Percentiles rank a stretch among this genome's conserved stretches.
These are phyloP conservation scores for Ophiognomonia clavigignenti-juglandacearum DNA, from an alignment of 2,329 filamentous ascomycete species.

Conservation along the genomic window DNA sequence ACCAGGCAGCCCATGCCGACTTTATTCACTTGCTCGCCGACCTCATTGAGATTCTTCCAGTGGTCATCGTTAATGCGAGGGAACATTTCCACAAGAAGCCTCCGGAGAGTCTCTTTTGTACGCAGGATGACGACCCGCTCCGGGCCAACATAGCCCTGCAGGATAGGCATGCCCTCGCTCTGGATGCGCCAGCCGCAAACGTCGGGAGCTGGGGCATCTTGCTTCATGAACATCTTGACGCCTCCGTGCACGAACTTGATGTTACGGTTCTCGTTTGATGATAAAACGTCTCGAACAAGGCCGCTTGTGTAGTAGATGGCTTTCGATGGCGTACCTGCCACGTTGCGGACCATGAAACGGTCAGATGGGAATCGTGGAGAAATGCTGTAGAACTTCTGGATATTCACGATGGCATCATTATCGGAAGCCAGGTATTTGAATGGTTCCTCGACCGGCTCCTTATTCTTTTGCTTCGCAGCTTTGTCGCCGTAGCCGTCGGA, in stretches of 20 bases:
- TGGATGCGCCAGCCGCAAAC: slow-evolving; percentile 95
- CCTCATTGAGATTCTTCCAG: slow-evolving; percentile 76
- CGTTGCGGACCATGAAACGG: slow-evolving; percentile 95
- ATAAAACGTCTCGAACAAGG: slow-evolving; percentile 79
- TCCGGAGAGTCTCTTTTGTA: slow-evolving; percentile 73
- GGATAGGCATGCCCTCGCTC: slow-evolving; percentile 84
- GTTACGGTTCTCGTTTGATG: slow-evolving; percentile 80
- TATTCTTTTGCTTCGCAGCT: slow-evolving; percentile 34
- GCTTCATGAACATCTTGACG: slow-evolving; percentile 99
- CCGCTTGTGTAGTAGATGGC: slow-evolving; percentile 94
- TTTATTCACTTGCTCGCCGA: slow-evolving; percentile 74
- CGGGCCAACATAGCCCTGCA: slow-evolving; percentile 84
- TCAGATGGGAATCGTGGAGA: slow-evolving; percentile 81
- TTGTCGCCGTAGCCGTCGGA: slow-evolving; percentile 22
- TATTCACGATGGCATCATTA: slow-evolving; percentile 70
- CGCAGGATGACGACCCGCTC: slow-evolving; percentile 69
- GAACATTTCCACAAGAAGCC: slow-evolving; percentile 93
- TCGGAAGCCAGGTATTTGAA: slow-evolving; percentile 82
- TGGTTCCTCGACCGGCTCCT: slow-evolving; percentile 71
- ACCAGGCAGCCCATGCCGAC: slow-evolving; percentile 91
- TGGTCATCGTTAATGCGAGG: slow-evolving; percentile 74
- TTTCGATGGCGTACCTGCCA: slow-evolving; percentile 79
- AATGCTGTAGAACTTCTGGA: slow-evolving; percentile 81
- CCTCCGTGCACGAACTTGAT: slow-evolving; percentile 96
- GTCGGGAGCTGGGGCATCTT: slow-evolving; percentile 81